Conservation (phyloP, 495 filamentous ascomycete species). For the Talaromyces stipitatus region DNA sequence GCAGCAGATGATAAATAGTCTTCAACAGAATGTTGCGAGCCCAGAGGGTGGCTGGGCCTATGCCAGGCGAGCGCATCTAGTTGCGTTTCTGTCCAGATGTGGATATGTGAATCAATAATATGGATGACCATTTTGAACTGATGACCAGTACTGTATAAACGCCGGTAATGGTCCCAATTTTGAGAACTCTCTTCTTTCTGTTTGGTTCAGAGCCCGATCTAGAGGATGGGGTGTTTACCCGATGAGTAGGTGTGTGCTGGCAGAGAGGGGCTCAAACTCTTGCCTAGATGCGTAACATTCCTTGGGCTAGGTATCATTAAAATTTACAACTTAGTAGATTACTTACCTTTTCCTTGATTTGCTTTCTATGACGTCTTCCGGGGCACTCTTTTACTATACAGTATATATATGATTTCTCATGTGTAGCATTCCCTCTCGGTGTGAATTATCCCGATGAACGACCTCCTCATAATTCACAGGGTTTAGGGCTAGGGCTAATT, state of each 20-base stretch:
- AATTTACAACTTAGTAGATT: background rate
- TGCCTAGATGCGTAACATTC: background rate
- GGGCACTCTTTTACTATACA: background rate
- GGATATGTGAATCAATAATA: conserved; percentile 81
- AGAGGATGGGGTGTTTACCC: background rate
- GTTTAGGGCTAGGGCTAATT: background rate
- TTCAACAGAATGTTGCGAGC: conserved; percentile 51
- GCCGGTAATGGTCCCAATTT: too few species aligned
- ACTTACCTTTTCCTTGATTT: background rate
- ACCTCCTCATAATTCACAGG: background rate
- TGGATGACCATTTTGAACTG: conserved; percentile 19
- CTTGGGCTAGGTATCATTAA: too few species aligned
- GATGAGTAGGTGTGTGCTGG: background rate
- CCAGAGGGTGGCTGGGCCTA: conserved; percentile 44
- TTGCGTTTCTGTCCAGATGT: conserved; percentile 67
- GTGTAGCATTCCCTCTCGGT: background rate
- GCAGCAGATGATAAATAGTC: conserved; percentile 37
- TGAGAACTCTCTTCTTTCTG: too few species aligned
- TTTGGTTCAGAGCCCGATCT: too few species aligned
- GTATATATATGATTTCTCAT: too few species aligned
- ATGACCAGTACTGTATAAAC: background rate
- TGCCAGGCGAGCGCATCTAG: conserved; percentile 59
- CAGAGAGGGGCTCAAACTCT: background rate
- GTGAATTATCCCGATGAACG: background rate
- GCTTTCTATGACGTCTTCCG: background rate